Percentiles rank a stretch among this genome's conserved stretches.
These are phyloP conservation scores for Neofusicoccum sp. DNA, from an alignment of 2,329 filamentous ascomycete genomes.

Conservation along the genomic window DNA sequence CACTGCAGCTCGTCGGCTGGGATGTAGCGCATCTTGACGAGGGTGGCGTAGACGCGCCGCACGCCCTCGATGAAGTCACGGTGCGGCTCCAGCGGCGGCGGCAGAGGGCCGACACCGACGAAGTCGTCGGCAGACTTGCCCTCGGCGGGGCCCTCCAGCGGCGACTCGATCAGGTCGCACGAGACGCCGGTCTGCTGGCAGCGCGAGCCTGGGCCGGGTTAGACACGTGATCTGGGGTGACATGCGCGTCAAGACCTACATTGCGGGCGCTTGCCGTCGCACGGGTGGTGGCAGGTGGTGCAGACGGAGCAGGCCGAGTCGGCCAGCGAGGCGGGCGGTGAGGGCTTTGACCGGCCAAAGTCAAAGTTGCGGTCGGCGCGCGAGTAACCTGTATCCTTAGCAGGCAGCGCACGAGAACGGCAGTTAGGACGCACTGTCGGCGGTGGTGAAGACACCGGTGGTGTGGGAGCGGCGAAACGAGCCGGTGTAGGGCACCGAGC, in stretches of 20 bases:
- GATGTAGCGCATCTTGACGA: constrained; percentile 21
- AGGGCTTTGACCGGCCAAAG: constrained; percentile 2
- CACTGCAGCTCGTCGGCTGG: constrained; percentile 14
- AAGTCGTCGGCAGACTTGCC: constrained; percentile 9
- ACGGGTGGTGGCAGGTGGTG: constrained; percentile 10
- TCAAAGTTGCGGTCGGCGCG: background rate
- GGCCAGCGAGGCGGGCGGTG: constrained; percentile 15
- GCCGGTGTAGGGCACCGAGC: constrained; percentile 6
- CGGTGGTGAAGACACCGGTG: background rate
- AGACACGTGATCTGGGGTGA: constrained; percentile 5
- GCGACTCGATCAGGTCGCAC: constrained; percentile 11
- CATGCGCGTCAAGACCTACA: background rate
- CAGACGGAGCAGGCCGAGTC: constrained; percentile 17
- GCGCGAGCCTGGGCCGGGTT: background rate
- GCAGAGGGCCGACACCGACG: background rate
- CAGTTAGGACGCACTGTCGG: constrained; percentile 1
- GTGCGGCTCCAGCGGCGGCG: constrained; percentile 4
- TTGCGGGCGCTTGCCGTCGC: constrained; percentile 12
- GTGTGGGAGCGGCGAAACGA: constrained; percentile 4
- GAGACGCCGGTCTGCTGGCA: constrained; percentile 10
- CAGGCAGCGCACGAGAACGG: background rate
- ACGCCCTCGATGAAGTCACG: constrained; percentile 16
- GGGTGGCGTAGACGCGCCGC: constrained; percentile 19
- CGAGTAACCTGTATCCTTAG: background rate
- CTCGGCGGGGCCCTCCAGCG: background rate